phyloP scores from a whole-genome alignment of 2,329 filamentous ascomycete species.

The Alternaria gaisen region DNA sequence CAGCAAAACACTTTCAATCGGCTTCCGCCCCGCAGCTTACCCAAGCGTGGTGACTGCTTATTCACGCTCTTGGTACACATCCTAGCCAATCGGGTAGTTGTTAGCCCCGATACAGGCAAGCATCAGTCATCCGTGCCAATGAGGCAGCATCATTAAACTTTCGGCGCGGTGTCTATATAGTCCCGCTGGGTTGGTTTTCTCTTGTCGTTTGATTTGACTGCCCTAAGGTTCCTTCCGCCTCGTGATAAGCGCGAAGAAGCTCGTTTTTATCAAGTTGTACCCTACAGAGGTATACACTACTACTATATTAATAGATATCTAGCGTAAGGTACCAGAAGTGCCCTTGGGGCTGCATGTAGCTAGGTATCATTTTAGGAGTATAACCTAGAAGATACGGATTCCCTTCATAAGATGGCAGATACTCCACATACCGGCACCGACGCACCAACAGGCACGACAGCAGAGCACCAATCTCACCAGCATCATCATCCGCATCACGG shows the following conservation, averaged over 20 bases:
- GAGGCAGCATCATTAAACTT: background rate
- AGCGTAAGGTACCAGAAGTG: background rate
- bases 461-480: constrained; percentile 1
- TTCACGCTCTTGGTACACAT: constrained; percentile 8
- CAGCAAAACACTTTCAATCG: background rate
- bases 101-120: constrained; percentile 8
- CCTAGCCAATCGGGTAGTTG: constrained; percentile 10
- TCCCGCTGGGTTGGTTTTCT: background rate
- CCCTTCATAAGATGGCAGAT: constrained; percentile 10
- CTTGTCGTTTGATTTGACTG: background rate
- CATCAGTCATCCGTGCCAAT: background rate
- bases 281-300: background rate
- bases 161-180: background rate
- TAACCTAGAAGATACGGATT: background rate
- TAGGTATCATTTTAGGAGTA: background rate
- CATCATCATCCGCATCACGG: constrained; percentile 33
- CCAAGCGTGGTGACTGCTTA: constrained; percentile 13
- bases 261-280: background rate
- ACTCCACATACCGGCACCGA: constrained; percentile 13
- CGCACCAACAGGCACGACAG: constrained; percentile 9
- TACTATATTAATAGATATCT: background rate
- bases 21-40: constrained; percentile 10
- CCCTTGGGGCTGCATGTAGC: background rate
- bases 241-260: background rate
- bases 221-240: background rate